Conservation (phyloP, 2,329 filamentous ascomycete species). For the Cercospora canescens region DNA sequence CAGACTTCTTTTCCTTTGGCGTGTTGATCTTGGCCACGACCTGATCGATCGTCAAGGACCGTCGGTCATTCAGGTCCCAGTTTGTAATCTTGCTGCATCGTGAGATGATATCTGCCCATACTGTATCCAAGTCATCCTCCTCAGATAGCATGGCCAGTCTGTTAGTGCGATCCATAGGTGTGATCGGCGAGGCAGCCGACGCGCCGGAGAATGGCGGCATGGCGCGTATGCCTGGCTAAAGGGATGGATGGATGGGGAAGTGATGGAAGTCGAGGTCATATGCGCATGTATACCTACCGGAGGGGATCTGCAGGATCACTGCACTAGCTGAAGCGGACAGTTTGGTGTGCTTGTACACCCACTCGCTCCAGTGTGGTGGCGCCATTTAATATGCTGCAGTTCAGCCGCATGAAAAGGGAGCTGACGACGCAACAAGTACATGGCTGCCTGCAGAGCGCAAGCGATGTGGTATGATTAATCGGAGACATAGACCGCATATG, state of each 20-base stretch:
- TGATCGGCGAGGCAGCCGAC: background rate
- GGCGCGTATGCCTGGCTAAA: background rate
- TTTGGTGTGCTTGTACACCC: background rate
- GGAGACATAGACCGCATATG: no score
- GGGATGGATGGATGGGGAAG: background rate
- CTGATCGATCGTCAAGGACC: conserved; percentile 1
- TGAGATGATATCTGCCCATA: conserved; percentile 5
- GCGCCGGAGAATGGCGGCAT: background rate
- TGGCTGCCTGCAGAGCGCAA: background rate
- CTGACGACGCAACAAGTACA: background rate
- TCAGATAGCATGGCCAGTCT: background rate
- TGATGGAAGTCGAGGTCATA: background rate
- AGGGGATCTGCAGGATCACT: background rate
- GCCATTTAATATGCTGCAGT: background rate
- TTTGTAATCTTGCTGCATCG: conserved; percentile 2
- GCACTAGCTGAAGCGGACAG: background rate
- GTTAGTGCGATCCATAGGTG: background rate
- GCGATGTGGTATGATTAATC: no score
- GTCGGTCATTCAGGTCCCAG: background rate
- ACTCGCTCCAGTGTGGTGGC: background rate
- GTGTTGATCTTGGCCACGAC: conserved; percentile 6
- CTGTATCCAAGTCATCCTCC: conserved; percentile 7
- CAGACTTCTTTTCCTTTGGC: background rate
- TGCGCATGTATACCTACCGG: background rate
- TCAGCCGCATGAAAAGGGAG: background rate